Evolutionary conservation across 1,284 basidiomycete genomes (phyloP), one percentile per base, ranked within the genome.

Genomic region (Laetiporus sulphureus): DNA sequence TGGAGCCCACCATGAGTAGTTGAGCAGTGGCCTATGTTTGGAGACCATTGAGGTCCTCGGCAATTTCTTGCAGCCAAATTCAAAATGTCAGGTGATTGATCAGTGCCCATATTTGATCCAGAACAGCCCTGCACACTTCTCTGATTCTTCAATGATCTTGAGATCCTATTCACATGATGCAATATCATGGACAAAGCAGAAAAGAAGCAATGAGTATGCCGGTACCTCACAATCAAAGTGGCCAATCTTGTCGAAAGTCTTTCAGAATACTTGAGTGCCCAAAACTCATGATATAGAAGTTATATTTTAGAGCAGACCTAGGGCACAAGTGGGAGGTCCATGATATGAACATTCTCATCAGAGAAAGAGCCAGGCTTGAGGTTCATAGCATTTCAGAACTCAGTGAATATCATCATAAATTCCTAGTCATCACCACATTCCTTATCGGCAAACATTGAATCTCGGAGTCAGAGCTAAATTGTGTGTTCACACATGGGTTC

Each of bases 141-240:
- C 13, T 29, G 44, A 15, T 49, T 37, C 34, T 49, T 49, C 41
- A 24, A 45, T 12, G 38, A 45, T 23, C 36, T 45, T 18, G 48
- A 47, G 16, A 38, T 25, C 21, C 33, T 48, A 13, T 42, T 48
- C 31, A 27, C 35, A 13, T 22, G 22, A 4, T 32, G 32, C 10
- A 34, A 23, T 3, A 23, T 45, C 19, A 16, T 23, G 23, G 24
- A 31, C 10, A 39, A 45, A 16, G 8, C 25, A 10, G 38, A 38
- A 10, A 41, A 39, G 32, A 48, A 48, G 33, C 4, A 18, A 10
- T 42, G 36, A 23, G 38, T 23, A 8, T 10, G 21, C 6, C 27
- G 32, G 13, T 48, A 49, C 31, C 22, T 39, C 10, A 23, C 36
- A 3, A 43, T 49, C 32, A n/a, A 29, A 2, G 35, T 35, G 18